phyloP scores from a whole-genome alignment of 2,329 filamentous ascomycete species.

The Aspergillus hortae region DNA sequence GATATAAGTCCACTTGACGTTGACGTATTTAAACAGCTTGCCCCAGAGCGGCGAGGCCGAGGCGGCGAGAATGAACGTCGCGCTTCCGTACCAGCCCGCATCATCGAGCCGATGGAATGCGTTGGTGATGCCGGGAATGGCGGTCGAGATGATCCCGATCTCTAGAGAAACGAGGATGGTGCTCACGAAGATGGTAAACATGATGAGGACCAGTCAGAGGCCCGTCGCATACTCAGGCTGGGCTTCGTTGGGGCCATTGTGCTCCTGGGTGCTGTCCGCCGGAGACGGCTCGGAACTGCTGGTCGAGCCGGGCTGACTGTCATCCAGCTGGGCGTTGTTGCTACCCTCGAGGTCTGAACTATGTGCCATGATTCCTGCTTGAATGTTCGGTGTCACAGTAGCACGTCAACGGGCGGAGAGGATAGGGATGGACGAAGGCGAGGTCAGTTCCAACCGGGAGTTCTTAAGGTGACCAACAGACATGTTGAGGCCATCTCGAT shows the following conservation, averaged over 20 bases:
- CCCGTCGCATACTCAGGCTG: not conserved
- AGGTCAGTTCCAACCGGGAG: too few species aligned
- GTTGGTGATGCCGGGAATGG: not conserved
- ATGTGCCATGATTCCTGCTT: not conserved
- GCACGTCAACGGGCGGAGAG: not conserved
- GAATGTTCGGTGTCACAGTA: not conserved
- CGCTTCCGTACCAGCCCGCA: not conserved
- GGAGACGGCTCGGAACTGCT: not conserved
- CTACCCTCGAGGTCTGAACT: not conserved
- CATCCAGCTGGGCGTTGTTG: not conserved
- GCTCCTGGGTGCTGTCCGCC: not conserved
- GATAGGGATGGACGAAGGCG: too few species aligned
- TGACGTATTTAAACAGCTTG: not conserved
- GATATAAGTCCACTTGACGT: not conserved
- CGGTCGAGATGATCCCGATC: not conserved
- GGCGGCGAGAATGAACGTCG: not conserved
- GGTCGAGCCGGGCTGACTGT: not conserved
- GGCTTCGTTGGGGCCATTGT: not conserved
- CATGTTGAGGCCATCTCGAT: not conserved
- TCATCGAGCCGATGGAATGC: not conserved
- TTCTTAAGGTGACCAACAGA: too few species aligned
- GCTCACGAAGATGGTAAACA: slow-evolving; percentile 1
- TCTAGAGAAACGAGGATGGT: slow-evolving; percentile 2
- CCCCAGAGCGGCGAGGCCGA: not conserved
- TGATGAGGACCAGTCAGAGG: not conserved